phyloP scores from a whole-genome alignment of 1,139 yeast species.

The Hemisphaericaspora xylanilytica region DNA sequence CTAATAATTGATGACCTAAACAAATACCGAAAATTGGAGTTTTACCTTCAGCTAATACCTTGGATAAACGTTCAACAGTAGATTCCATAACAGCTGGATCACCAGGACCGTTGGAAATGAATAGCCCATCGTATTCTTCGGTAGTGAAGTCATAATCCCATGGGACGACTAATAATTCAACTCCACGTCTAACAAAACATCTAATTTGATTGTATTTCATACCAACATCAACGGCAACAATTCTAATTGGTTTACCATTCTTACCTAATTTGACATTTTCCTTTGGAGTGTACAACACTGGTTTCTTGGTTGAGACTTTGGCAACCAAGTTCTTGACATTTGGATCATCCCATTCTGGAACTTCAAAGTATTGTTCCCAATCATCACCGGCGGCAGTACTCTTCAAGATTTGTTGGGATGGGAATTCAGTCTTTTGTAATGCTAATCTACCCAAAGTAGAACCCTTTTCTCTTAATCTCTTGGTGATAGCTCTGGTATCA shows the following conservation, averaged over 20 bases:
- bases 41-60: slow-evolving; percentile 57
- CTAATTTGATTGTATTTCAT: slow-evolving; percentile 97
- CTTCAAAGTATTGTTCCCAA: slow-evolving; percentile 66
- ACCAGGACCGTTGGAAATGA: slow-evolving; percentile 98
- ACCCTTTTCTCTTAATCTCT: slow-evolving; percentile 88
- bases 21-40: slow-evolving; percentile 96
- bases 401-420: slow-evolving; percentile 30
- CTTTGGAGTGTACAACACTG: slow-evolving; percentile 63
- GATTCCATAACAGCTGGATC: slow-evolving; percentile 85
- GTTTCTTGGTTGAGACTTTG: slow-evolving; percentile 76
- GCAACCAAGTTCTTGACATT: slow-evolving; percentile 89
- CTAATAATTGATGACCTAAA: slow-evolving; percentile 96
- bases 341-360: slow-evolving; percentile 93
- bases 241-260: slow-evolving; percentile 76
- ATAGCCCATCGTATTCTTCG: slow-evolving; percentile 89
- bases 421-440: slow-evolving; percentile 50
- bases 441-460: slow-evolving; percentile 87
- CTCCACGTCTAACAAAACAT: slow-evolving; percentile 95
- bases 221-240: slow-evolving; percentile 94
- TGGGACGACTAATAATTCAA: slow-evolving; percentile 93
- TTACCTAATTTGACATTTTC: slow-evolving; percentile 52
- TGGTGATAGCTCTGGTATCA: slow-evolving; percentile 93
- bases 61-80: slow-evolving; percentile 58
- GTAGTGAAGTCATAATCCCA: slow-evolving; percentile 84
- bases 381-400: slow-evolving; percentile 11